A percentile compares a stretch with the other conserved stretches of the same genome.
These are phyloP conservation scores for Solanum etuberosum DNA, from an alignment of 257 asterid genomes.

Conservation along the genomic window DNA sequence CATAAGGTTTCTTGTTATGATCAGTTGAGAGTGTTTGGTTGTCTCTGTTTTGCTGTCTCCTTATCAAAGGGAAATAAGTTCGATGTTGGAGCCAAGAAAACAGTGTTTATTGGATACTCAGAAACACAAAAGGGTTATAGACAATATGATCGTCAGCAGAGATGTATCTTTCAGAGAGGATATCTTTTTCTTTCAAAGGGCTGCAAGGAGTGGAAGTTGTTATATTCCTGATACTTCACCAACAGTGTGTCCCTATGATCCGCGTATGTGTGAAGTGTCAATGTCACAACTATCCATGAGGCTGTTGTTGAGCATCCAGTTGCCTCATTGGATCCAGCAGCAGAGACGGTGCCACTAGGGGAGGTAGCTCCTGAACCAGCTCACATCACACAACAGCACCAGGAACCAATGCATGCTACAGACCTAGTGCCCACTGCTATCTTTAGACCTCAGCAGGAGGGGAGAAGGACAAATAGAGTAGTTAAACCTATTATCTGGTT, in stretches of 20 bases:
- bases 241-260: background rate
- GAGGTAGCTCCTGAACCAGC: background rate
- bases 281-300: background rate
- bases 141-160: background rate
- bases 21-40: background rate
- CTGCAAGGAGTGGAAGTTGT: background rate
- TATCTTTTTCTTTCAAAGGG: background rate
- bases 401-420: background rate
- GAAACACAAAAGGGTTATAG: background rate
- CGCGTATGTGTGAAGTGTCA: background rate
- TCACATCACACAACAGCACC: background rate
- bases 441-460: background rate
- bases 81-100: background rate
- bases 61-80: background rate
- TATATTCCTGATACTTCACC: background rate
- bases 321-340: background rate
- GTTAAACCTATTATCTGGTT: background rate
- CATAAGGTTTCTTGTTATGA: background rate
- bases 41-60: background rate
- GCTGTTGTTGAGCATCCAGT: background rate
- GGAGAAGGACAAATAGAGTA: background rate
- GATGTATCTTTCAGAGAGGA: background rate
- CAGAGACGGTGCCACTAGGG: background rate
- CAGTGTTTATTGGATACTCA: background rate
- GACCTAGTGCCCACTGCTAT: background rate